phyloP scores from a whole-genome alignment of 2,329 filamentous ascomycete species.

The Aureobasidium mangrovei region DNA sequence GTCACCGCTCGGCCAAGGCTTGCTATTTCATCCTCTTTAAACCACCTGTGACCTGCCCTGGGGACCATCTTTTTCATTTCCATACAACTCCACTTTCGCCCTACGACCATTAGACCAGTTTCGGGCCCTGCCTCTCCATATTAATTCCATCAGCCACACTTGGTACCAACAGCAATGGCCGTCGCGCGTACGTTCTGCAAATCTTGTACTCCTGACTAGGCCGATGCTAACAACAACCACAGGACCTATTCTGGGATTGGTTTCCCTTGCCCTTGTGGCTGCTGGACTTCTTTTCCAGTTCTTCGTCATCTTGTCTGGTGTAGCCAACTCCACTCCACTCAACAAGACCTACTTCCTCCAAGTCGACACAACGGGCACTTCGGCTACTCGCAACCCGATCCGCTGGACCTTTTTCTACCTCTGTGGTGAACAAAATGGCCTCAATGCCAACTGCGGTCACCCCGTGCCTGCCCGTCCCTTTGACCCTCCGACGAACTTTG shows the following conservation, averaged over 20 bases:
- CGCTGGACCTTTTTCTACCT: conserved; percentile 91
- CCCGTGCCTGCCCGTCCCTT: conserved; percentile 56
- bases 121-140: not conserved
- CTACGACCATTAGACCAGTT: not conserved
- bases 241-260: conserved; percentile 41
- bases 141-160: conserved; percentile 1
- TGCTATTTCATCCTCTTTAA: not conserved
- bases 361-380: conserved; percentile 59
- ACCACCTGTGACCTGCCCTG: conserved; percentile 8
- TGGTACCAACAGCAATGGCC: conserved; percentile 13
- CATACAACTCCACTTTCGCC: not conserved
- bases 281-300: conserved; percentile 56
- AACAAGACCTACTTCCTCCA: conserved; percentile 78
- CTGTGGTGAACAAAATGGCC: conserved; percentile 51
- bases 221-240: not conserved
- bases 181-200: conserved; percentile 14
- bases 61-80: not conserved
- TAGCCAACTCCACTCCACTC: conserved; percentile 47
- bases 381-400: conserved; percentile 50
- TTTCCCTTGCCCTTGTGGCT: conserved; percentile 54
- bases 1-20: not conserved
- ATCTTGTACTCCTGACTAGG: too few species aligned
- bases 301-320: conserved; percentile 55
- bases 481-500: conserved; percentile 54
- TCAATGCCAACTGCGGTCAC: conserved; percentile 53